Evolutionary conservation across 495 filamentous ascomycete species (phyloP), one percentile per base, ranked within the genome.

Genomic region (Hypoxylon rickii): DNA sequence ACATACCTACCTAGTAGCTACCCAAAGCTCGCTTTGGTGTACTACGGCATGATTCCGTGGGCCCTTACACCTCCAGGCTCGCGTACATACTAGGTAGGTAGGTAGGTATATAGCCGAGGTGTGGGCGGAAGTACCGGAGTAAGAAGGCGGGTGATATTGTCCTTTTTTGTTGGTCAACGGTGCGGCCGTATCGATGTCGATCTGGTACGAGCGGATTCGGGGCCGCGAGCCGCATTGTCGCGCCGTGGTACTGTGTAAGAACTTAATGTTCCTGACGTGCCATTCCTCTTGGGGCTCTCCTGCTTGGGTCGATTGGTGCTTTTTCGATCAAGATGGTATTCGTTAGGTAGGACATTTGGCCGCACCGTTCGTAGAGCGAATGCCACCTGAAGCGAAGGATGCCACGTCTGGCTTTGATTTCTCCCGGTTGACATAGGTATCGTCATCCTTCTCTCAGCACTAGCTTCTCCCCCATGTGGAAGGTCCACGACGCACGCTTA

Each of bases 201-300:
- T 33, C 31, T 12, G 42, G 49, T 34, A 52, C 22, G 47, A 41
- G 17, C 26, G 24, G 31, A 48, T 26, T 13, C 31, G 15, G 37
- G 26, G 19, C 38, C 31, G 47, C 52, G 52, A 57, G 47, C 52
- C 52, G 37, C 52, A 55, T 55, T 31, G 46, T 51, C 33, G 36
- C 36, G 21, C 37, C n/a, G 51, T 34, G 40, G 37, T 40, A 16
- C 31, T 20, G 34, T 38, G 43, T 37, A 34, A 48, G 24, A 39
- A 54, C 49, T 39, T 31, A 36, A 50, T 31, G 16, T 22, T 32
- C 17, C 24, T 24, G 26, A 16, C 12, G 36, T n/a, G 37, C 48
- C 44, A 2, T 36, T 17, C 12, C 16, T 20, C 12, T 18, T 12
- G 18, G 19, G 5, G 20, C 5, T 40, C 11, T 19, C 18, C 3